Conservation (phyloP, 306 rosid species). For the Vicia villosa region DNA sequence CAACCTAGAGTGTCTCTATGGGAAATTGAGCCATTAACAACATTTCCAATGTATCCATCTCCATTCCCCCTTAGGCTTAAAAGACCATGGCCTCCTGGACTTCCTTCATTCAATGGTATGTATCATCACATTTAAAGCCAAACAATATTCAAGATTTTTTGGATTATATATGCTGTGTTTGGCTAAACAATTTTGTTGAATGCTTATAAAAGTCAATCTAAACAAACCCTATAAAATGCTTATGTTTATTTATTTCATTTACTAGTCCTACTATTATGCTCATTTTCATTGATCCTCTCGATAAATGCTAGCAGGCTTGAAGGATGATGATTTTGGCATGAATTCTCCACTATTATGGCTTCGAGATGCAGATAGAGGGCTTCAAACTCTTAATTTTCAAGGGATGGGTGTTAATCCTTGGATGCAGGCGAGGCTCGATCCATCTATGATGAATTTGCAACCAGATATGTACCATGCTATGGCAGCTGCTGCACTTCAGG, state of each 20-base stretch:
- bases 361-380: slow-evolving; percentile 72
- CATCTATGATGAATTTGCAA: slow-evolving; percentile 77
- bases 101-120: slow-evolving; percentile 85
- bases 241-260: not conserved
- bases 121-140: slow-evolving; percentile 13
- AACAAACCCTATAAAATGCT: not conserved
- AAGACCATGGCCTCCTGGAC: slow-evolving; percentile 93
- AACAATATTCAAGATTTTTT: not conserved
- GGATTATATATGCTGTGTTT: no score
- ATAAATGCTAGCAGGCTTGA: slow-evolving; percentile 59
- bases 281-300: not conserved
- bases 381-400: slow-evolving; percentile 71
- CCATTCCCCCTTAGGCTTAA: slow-evolving; percentile 93
- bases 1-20: slow-evolving; percentile 96
- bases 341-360: slow-evolving; percentile 86
- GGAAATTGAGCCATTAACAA: slow-evolving; percentile 97
- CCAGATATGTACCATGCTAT: slow-evolving; percentile 85
- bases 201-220: not conserved
- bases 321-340: slow-evolving; percentile 82
- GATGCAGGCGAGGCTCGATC: slow-evolving; percentile 90
- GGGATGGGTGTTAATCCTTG: slow-evolving; percentile 86
- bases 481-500: slow-evolving; percentile 97
- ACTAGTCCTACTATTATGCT: not conserved
- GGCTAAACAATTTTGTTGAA: no score
- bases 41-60: slow-evolving; percentile 98